Evolutionary conservation across 495 filamentous ascomycete genomes (phyloP).

Genomic region (Hapsidospora chrysogenum): DNA sequence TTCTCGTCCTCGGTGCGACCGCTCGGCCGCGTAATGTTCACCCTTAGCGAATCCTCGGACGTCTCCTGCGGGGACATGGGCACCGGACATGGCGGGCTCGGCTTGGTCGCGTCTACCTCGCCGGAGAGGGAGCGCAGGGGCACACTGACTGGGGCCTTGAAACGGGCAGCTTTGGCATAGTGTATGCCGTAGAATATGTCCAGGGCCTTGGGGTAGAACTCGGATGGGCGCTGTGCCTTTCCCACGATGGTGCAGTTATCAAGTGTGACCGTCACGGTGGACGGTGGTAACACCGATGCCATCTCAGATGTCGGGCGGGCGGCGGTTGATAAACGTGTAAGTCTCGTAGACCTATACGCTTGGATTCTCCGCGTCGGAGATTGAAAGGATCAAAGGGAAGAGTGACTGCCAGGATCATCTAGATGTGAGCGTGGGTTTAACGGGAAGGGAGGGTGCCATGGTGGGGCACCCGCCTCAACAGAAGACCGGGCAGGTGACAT

Average conservation of each 20-base stretch:
- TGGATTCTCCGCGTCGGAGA: too few species aligned
- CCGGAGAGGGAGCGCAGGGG: constrained; percentile 7
- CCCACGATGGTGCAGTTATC: constrained; percentile 2
- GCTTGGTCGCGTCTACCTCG: constrained; percentile 18
- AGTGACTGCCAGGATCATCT: too few species aligned
- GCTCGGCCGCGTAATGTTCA: constrained; percentile 28
- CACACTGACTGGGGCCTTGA: constrained; percentile 30
- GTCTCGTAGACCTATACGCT: too few species aligned
- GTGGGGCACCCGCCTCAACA: too few species aligned
- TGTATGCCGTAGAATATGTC: constrained; percentile 46
- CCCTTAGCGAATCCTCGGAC: constrained; percentile 34
- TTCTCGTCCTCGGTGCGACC: constrained; percentile 9
- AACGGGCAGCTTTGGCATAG: constrained; percentile 40
- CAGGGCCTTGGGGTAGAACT: constrained; percentile 20
- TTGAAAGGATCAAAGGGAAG: too few species aligned
- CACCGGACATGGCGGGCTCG: constrained; percentile 9
- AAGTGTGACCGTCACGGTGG: constrained; percentile 1
- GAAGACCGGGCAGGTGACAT: too few species aligned
- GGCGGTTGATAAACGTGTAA: too few species aligned
- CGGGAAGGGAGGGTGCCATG: too few species aligned
- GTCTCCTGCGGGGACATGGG: constrained; percentile 7
- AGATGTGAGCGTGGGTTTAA: too few species aligned
- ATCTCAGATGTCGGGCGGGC: too few species aligned
- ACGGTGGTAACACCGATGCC: too few species aligned
- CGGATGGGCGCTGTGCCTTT: background rate